These are phyloP conservation scores for Penicillium palitans DNA, from an alignment of 2,329 filamentous ascomycete species.

Conservation along the genomic window DNA sequence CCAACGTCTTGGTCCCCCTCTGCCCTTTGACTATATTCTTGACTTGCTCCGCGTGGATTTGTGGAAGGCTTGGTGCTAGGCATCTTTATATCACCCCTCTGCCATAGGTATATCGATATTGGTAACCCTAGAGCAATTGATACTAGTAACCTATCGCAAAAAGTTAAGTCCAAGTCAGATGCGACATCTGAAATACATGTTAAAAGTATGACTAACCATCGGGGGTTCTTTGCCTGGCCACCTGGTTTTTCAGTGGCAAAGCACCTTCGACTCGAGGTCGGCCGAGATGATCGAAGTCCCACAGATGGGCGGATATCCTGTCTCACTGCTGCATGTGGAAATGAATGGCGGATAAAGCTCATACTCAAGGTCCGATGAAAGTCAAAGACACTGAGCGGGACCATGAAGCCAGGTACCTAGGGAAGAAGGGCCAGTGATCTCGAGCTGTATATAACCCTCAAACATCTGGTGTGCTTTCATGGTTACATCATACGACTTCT, in stretches of 20 bases:
- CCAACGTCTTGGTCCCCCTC: not conserved
- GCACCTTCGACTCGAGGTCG: not conserved
- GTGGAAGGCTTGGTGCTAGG: too few relatives aligned
- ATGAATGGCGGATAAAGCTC: not conserved
- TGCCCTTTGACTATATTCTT: slow-evolving; percentile 6
- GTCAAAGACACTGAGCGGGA: too few relatives aligned
- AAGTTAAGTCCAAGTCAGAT: not conserved
- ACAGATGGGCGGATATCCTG: not conserved
- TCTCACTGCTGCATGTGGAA: not conserved
- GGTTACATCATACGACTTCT: not conserved
- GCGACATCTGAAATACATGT: not conserved
- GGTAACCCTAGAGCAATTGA: not conserved
- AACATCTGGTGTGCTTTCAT: not conserved
- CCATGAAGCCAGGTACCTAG: not conserved
- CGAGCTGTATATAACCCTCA: not conserved
- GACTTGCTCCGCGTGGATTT: slow-evolving; percentile 4
- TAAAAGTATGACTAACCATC: not conserved
- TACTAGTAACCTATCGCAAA: not conserved
- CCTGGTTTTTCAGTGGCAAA: not conserved
- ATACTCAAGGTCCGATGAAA: not conserved
- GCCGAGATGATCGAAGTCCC: not conserved
- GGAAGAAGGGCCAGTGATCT: not conserved
- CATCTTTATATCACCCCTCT: not conserved
- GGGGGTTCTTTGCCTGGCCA: not conserved
- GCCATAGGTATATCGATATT: slow-evolving; percentile 1